Percentiles rank a stretch among this genome's conserved stretches.
phyloP scores from a whole-genome alignment of 768 basidiomycete species.

The Fomitopsis pulvina region DNA sequence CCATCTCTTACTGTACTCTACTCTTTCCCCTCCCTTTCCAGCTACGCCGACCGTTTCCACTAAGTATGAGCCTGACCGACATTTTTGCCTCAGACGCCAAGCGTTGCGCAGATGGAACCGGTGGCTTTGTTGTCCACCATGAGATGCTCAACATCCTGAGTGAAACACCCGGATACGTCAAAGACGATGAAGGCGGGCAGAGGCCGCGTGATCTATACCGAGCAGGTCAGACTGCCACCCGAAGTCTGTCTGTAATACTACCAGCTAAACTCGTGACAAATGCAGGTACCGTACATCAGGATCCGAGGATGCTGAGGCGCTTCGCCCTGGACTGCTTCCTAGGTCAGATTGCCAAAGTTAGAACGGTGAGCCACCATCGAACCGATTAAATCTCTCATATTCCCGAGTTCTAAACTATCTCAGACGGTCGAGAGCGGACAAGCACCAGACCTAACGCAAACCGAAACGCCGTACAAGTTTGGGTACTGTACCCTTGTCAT shows the following conservation, averaged over 20 bases:
- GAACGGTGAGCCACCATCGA: constrained; percentile 1
- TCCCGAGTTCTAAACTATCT: background rate
- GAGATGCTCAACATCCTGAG: constrained; percentile 5
- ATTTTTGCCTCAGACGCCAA: background rate
- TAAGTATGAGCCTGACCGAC: background rate
- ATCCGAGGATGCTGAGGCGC: constrained; percentile 2
- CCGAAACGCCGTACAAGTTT: constrained; percentile 16
- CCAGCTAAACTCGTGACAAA: too few relatives aligned
- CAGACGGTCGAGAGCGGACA: constrained; percentile 8
- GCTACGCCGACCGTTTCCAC: background rate
- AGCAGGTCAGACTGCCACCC: background rate
- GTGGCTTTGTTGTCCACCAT: constrained; percentile 3
- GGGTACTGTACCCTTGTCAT: constrained; percentile 13
- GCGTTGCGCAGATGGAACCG: constrained; percentile 3
- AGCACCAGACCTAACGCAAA: constrained; percentile 12
- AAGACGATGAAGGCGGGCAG: background rate
- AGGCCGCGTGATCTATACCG: constrained; percentile 5
- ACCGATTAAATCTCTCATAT: too few relatives aligned
- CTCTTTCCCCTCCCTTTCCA: too few relatives aligned
- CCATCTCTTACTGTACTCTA: too few relatives aligned
- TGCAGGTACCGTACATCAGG: background rate
- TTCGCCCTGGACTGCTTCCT: constrained; percentile 9
- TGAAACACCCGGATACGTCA: constrained; percentile 2
- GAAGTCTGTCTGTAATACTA: background rate
- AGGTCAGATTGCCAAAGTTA: constrained; percentile 1